A percentile compares a stretch with the other conserved stretches of the same genome.
Conservation (phyloP, 1,284 basidiomycete species). For the Serendipita sp. region DNA sequence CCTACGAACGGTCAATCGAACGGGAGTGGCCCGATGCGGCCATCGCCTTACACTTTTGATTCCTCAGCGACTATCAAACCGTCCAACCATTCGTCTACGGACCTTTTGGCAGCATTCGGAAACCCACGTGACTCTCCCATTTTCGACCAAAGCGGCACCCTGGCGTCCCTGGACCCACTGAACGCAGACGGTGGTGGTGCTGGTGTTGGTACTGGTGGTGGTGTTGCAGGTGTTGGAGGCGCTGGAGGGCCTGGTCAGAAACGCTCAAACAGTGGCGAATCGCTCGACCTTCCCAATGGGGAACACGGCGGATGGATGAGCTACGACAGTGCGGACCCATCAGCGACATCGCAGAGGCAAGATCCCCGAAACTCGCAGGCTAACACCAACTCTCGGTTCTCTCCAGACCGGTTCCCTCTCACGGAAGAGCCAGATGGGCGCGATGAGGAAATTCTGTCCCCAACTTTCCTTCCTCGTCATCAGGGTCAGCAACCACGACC, state of each 20-base stretch:
- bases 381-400: not conserved
- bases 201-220: too few species aligned
- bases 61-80: not conserved
- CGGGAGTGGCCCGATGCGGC: not conserved
- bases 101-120: not conserved
- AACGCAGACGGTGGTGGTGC: not conserved
- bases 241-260: not conserved
- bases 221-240: not conserved
- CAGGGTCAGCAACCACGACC: not conserved
- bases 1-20: not conserved
- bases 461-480: not conserved
- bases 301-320: conserved; percentile 6
- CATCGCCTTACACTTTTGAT: not conserved
- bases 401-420: conserved; percentile 1
- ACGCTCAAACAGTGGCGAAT: conserved; percentile 1
- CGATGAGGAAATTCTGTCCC: conserved; percentile 5
- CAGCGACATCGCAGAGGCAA: too few species aligned
- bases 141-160: not conserved
- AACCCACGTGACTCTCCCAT: not conserved
- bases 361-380: not conserved
- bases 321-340: conserved; percentile 1
- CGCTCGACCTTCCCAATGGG: conserved; percentile 5
- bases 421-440: conserved; percentile 2
- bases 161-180: not conserved
- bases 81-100: not conserved